Percentiles rank a stretch among this genome's conserved stretches.
These are phyloP conservation scores for Colletotrichum sp. DNA, from an alignment of 2,329 filamentous ascomycete genomes.

Conservation along the genomic window DNA sequence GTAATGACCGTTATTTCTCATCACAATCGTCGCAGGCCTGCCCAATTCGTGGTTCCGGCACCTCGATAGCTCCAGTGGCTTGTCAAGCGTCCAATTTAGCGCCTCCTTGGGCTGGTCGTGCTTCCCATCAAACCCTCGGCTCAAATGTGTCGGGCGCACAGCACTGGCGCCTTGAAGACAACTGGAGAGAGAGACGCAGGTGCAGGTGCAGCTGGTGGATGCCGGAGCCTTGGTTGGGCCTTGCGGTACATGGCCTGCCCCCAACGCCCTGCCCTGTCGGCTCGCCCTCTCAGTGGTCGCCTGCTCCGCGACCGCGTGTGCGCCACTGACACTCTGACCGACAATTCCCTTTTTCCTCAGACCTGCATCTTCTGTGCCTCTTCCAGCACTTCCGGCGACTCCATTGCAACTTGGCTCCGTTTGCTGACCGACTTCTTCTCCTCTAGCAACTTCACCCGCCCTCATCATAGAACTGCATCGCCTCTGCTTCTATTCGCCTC, in stretches of 20 bases:
- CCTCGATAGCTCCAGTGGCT: not conserved
- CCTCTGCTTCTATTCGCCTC: not conserved
- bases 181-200: not conserved
- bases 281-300: slow-evolving; percentile 12
- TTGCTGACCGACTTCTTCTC: slow-evolving; percentile 10
- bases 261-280: not conserved
- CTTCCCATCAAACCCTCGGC: slow-evolving; percentile 5
- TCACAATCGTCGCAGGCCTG: slow-evolving; percentile 1
- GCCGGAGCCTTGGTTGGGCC: not conserved
- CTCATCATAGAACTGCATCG: slow-evolving; percentile 8
- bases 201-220: not conserved
- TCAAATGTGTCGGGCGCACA: not conserved
- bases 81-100: slow-evolving; percentile 12
- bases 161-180: not conserved
- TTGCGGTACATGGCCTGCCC: not conserved
- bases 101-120: not conserved
- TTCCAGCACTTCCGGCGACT: slow-evolving; percentile 12
- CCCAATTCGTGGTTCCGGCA: slow-evolving; percentile 11
- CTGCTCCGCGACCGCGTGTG: slow-evolving; percentile 9
- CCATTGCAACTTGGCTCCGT: not conserved
- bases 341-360: slow-evolving; percentile 13
- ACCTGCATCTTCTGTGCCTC: slow-evolving; percentile 5
- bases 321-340: slow-evolving; percentile 20
- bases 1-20: slow-evolving; percentile 14
- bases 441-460: not conserved